Conservation (phyloP, 441 rosid genomes). For the California macrophylla region DNA sequence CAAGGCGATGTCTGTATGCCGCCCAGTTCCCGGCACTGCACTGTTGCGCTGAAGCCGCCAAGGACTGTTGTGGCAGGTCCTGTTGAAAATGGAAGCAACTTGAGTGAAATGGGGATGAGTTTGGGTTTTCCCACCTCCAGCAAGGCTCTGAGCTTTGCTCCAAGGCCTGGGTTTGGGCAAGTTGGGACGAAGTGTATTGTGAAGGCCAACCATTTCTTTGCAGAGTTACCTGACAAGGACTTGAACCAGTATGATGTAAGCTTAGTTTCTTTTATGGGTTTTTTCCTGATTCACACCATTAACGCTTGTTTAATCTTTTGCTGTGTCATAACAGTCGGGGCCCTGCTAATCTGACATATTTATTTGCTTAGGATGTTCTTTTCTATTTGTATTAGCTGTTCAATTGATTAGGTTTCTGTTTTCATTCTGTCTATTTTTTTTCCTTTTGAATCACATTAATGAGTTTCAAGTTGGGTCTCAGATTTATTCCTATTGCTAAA, state of each 20-base stretch:
- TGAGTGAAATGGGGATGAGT: constrained; percentile 32
- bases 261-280: constrained; percentile 13
- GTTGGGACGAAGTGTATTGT: constrained; percentile 86
- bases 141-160: constrained; percentile 65
- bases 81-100: constrained; percentile 23
- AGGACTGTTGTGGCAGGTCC: constrained; percentile 24
- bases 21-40: constrained; percentile 91
- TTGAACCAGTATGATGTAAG: constrained; percentile 92
- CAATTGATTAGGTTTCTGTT: constrained; percentile 26
- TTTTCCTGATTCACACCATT: not conserved
- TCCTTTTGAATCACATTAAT: constrained; percentile 22
- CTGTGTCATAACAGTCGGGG: constrained; percentile 14
- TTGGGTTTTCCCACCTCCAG: constrained; percentile 48
- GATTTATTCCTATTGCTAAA: constrained; percentile 48
- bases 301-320: not conserved
- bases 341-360: constrained; percentile 30
- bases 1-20: constrained; percentile 74
- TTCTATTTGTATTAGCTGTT: constrained; percentile 25
- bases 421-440: constrained; percentile 20
- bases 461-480: constrained; percentile 24
- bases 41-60: constrained; percentile 40
- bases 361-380: constrained; percentile 19
- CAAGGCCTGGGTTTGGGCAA: constrained; percentile 79
- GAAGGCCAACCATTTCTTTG: constrained; percentile 93
- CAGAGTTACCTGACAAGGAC: constrained; percentile 80